phyloP scores from a whole-genome alignment of 176 grass and related monocot genomes.

The Miscanthus lutarioriparius region DNA sequence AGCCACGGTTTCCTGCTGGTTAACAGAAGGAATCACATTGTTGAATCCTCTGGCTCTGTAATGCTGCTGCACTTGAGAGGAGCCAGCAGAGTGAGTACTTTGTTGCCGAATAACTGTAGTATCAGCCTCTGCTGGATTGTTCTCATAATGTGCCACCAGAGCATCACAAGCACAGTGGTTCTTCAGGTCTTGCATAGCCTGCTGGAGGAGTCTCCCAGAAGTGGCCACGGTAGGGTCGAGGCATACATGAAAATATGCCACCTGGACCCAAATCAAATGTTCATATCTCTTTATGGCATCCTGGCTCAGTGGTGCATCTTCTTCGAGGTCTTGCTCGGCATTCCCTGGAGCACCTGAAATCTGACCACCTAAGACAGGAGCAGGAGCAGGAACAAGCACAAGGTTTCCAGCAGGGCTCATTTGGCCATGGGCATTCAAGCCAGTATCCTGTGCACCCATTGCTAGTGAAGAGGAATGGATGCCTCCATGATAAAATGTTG shows the following conservation, averaged over 20 bases:
- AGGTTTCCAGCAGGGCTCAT: not conserved
- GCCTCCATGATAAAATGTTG: not conserved
- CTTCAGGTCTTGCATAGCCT: not conserved
- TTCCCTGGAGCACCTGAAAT: not conserved
- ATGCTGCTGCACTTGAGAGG: not conserved
- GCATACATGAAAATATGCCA: slow-evolving; percentile 1
- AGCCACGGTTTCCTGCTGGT: slow-evolving; percentile 3
- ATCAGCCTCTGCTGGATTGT: not conserved
- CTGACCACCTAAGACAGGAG: not conserved
- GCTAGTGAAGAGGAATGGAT: not conserved
- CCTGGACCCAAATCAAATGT: not conserved
- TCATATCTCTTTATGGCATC: not conserved
- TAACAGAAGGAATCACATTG: not conserved
- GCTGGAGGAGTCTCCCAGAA: not conserved
- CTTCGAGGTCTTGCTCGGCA: not conserved
- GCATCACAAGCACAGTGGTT: not conserved
- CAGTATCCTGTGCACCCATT: not conserved
- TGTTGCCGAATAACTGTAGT: not conserved
- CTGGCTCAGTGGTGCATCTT: not conserved
- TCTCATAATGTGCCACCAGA: not conserved
- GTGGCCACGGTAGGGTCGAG: not conserved
- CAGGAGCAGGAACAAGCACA: not conserved
- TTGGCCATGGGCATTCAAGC: not conserved
- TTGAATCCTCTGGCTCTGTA: not conserved
- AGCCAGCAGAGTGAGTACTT: not conserved